Evolutionary conservation across 78 protist genomes (phyloP).

Genomic region (Chrysochromulina tobinii): DNA sequence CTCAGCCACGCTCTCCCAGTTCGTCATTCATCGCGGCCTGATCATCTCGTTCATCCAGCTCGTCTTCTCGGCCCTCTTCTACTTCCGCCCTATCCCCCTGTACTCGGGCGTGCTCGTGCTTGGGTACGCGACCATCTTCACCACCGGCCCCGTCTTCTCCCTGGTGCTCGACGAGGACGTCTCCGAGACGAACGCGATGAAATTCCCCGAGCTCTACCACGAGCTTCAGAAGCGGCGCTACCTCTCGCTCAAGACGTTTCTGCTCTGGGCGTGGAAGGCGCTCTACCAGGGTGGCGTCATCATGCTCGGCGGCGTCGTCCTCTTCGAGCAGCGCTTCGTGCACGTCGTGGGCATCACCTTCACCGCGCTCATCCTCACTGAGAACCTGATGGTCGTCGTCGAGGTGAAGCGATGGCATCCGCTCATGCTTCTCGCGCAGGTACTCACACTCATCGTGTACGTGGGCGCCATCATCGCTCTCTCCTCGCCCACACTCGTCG

Average conservation of each 20-base stretch:
- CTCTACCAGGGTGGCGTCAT: slow-evolving; percentile 77
- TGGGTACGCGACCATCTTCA: slow-evolving; percentile 90
- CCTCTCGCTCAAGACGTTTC: slow-evolving; percentile 82
- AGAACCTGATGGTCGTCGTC: slow-evolving; percentile 85
- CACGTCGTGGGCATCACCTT: slow-evolving; percentile 91
- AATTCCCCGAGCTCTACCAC: slow-evolving; percentile 92
- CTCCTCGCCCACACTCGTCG: neutral
- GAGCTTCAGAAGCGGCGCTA: slow-evolving; percentile 90
- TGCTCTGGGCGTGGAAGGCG: slow-evolving; percentile 81
- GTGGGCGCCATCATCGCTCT: neutral
- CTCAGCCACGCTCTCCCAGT: slow-evolving; percentile 64
- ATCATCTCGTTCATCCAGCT: slow-evolving; percentile 94
- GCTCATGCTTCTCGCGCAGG: neutral
- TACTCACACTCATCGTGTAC: slow-evolving; percentile 7
- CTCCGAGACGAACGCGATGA: slow-evolving; percentile 57
- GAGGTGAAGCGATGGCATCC: slow-evolving; percentile 69
- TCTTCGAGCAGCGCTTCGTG: slow-evolving; percentile 75
- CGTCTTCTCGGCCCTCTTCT: slow-evolving; percentile 90
- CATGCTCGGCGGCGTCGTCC: slow-evolving; percentile 44
- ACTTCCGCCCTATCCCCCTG: slow-evolving; percentile 87
- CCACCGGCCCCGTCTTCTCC: slow-evolving; percentile 85
- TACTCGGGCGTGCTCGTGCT: slow-evolving; percentile 77
- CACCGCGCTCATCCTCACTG: slow-evolving; percentile 94
- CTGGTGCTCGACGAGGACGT: slow-evolving; percentile 56
- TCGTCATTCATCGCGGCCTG: slow-evolving; percentile 97